Percentiles rank a stretch among this genome's conserved stretches.
These are phyloP conservation scores for Debaryomyces hansenii DNA, from an alignment of 805 yeast genomes.

Conservation along the genomic window DNA sequence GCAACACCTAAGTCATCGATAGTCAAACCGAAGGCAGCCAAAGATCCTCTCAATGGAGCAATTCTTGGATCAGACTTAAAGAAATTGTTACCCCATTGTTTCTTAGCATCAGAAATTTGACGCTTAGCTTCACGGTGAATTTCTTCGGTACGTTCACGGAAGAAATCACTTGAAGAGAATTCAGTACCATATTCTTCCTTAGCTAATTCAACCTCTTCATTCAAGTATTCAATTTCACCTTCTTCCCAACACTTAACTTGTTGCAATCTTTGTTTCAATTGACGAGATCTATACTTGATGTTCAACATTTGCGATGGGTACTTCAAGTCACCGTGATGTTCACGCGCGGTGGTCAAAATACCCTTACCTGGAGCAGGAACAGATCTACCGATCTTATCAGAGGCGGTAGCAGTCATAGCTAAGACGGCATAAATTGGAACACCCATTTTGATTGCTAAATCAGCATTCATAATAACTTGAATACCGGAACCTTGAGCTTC, in stretches of 20 bases:
- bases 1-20: conserved; percentile 95
- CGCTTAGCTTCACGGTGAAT: conserved; percentile 79
- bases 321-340: conserved; percentile 78
- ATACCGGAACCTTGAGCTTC: conserved; percentile 99
- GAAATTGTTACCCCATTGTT: conserved; percentile 95
- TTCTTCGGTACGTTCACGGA: conserved; percentile 84
- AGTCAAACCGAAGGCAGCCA: conserved; percentile 90
- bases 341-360: conserved; percentile 96
- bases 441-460: conserved; percentile 95
- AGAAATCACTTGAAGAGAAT: conserved; percentile 48
- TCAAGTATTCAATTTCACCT: conserved; percentile 67
- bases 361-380: conserved; percentile 99
- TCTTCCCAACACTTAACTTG: conserved; percentile 88
- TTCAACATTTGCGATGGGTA: conserved; percentile 80
- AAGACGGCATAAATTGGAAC: conserved; percentile 96
- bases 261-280: conserved; percentile 71
- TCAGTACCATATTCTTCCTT: conserved; percentile 53
- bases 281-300: conserved; percentile 91
- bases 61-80: conserved; percentile 88
- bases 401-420: conserved; percentile 94
- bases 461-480: conserved; percentile 94
- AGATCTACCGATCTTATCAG: conserved; percentile 98
- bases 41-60: conserved; percentile 95
- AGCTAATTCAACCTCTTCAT: conserved; percentile 65
- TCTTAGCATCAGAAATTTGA: conserved; percentile 86